These are phyloP conservation scores for Trichoderma erinaceum DNA, from an alignment of 495 filamentous ascomycete genomes.

Conservation along the genomic window DNA sequence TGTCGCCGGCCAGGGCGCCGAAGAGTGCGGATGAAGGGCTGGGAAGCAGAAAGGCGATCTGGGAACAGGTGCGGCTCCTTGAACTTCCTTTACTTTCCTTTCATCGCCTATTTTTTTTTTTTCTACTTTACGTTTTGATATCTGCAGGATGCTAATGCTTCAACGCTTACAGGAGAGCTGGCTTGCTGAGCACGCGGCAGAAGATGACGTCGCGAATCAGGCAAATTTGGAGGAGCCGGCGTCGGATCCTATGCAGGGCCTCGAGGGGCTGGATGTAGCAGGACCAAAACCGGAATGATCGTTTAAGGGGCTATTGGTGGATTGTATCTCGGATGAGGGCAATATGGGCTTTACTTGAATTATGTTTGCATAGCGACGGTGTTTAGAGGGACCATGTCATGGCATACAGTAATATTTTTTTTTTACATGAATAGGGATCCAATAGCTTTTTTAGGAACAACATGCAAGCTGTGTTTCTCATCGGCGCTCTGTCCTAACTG, in stretches of 20 bases:
- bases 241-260: conserved; percentile 89
- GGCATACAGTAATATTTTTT: not conserved
- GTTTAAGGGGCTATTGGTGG: not conserved
- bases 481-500: conserved; percentile 20
- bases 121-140: not conserved
- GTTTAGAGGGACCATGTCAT: conserved; percentile 25
- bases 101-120: conserved; percentile 7
- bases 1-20: conserved; percentile 84
- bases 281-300: conserved; percentile 75
- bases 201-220: conserved; percentile 62
- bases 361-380: conserved; percentile 39
- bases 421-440: not conserved
- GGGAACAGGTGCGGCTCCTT: conserved; percentile 74
- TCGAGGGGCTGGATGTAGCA: conserved; percentile 89
- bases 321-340: not conserved
- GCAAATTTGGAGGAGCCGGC: conserved; percentile 49
- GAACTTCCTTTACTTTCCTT: not conserved
- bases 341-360: not conserved
- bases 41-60: conserved; percentile 91
- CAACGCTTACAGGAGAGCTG: conserved; percentile 68
- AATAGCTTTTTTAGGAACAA: conserved; percentile 11
- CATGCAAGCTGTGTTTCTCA: conserved; percentile 17
- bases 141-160: conserved; percentile 26
- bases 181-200: conserved; percentile 82
- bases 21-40: conserved; percentile 82